These are phyloP conservation scores for Pythium monospermum DNA, from an alignment of 352 stramenopile genomes.

Conservation along the genomic window DNA sequence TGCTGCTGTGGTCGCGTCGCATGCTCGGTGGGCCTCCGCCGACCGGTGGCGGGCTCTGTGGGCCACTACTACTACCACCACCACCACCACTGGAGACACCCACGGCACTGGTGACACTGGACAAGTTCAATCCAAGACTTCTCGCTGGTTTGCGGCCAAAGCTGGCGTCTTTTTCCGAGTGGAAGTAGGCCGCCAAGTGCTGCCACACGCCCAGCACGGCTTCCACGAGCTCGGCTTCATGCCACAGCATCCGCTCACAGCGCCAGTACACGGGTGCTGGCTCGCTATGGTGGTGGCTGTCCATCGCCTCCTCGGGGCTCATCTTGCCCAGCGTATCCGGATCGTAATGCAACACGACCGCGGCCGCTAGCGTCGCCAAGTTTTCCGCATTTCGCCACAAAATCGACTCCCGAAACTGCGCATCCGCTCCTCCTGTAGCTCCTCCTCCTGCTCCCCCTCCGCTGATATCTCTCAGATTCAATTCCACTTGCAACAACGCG, in stretches of 20 bases:
- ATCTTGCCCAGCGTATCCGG: slow-evolving; percentile 61
- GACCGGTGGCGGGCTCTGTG: slow-evolving; percentile 43
- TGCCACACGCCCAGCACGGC: slow-evolving; percentile 76
- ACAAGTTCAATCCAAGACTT: slow-evolving; percentile 24
- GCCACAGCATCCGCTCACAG: slow-evolving; percentile 64
- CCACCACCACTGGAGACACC: slow-evolving; percentile 20
- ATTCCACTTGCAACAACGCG: slow-evolving; percentile 62
- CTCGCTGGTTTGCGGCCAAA: slow-evolving; percentile 59
- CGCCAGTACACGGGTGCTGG: slow-evolving; percentile 60
- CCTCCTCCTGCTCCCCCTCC: no score
- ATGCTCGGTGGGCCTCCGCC: neutral
- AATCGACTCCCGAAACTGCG: slow-evolving; percentile 63
- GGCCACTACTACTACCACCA: slow-evolving; percentile 21
- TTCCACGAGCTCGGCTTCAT: slow-evolving; percentile 74
- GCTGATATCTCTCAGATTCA: slow-evolving; percentile 55
- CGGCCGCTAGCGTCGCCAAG: slow-evolving; percentile 57
- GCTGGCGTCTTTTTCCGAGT: slow-evolving; percentile 66
- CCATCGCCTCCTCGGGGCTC: slow-evolving; percentile 26
- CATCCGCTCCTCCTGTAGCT: slow-evolving; percentile 60
- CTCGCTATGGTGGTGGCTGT: slow-evolving; percentile 4
- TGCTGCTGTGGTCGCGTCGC: slow-evolving; percentile 13
- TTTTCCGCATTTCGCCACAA: slow-evolving; percentile 80
- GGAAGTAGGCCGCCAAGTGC: slow-evolving; percentile 68
- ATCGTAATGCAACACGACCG: slow-evolving; percentile 82
- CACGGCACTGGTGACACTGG: slow-evolving; percentile 20